Evolutionary conservation across 371 early-diverging fungal genomes (phyloP).

Genomic region (Blastocladiella emersonii): DNA sequence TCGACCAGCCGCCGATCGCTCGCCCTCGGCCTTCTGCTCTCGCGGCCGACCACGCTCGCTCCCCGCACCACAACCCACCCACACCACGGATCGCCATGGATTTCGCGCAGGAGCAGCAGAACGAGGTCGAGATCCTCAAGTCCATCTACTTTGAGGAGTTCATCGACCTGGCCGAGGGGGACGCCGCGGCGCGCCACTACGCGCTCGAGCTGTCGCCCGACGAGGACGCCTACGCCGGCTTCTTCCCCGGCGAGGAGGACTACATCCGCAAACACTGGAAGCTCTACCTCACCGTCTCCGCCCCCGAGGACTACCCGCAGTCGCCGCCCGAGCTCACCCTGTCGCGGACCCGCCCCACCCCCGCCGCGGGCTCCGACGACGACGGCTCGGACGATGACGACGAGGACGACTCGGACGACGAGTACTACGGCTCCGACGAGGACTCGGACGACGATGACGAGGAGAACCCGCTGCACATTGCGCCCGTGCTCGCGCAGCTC

Average conservation of each 20-base stretch:
- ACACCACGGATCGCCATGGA: conserved; percentile 22
- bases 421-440: conserved; percentile 5
- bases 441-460: conserved; percentile 11
- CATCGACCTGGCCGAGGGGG: conserved; percentile 11
- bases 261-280: background rate
- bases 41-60: no score
- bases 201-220: conserved; percentile 9
- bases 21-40: no score
- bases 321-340: background rate
- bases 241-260: background rate
- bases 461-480: conserved; percentile 11
- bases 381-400: conserved; percentile 14
- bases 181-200: conserved; percentile 5
- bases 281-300: background rate
- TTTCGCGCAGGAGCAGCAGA: conserved; percentile 61
- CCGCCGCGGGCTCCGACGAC: background rate
- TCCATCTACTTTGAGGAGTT: conserved; percentile 89
- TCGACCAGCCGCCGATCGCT: no score
- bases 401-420: conserved; percentile 5
- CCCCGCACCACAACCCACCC: no score
- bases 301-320: background rate
- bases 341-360: background rate
- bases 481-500: conserved; percentile 10
- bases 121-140: conserved; percentile 79
- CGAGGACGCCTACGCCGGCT: conserved; percentile 5